Evolutionary conservation across 805 yeast genomes (phyloP), one percentile per base, ranked within the genome.

Genomic region (Saturnispora zaruensis): DNA sequence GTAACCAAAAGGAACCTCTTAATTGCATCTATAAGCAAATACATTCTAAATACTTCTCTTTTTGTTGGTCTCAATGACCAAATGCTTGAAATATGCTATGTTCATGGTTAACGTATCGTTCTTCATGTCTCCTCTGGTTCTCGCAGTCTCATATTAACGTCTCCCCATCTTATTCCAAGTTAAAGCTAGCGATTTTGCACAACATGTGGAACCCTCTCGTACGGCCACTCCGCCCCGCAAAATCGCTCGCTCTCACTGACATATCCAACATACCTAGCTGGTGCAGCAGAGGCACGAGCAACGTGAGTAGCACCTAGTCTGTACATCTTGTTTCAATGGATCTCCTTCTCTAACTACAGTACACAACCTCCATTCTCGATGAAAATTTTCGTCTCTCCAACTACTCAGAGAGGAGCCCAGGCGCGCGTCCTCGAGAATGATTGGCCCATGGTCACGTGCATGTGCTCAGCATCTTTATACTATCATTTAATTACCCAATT

Each of bases 241-340:
- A 28, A 28, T 28, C 32, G 5, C 3, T 4, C 13, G 32, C n/a
- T 32, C n/a, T 20, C 25, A 34, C n/a, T 21, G 3, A 18, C 23
- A 36, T 6, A 38, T n/a, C 18, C 18, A 16, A 74, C 79, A 66
- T 74, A 75, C 80, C 80, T 76, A 54, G 71, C 59, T 41, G 54
- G 59, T 49, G 70, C 72, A 64, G 75, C 73, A 59, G 62, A 60
- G 45, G 66, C 63, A 66, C 79, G 79, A 70, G 76, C 74, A 57
- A 67, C 71, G 63, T 74, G 77, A 59, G 66, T 63, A 58, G 72
- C 73, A 68, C 79, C 78, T 67, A 72, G 68, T 69, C 79, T 78
- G 70, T 74, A 76, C 81, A 76, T 76, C 13, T 38, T 41, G 21
- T 23, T 11, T 38, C 28, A n/a, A 23, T 38, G 20, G 32, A 11